These are phyloP conservation scores for Plasmodium vinckei DNA, from an alignment of 169 alveolate species.

Conservation along the genomic window DNA sequence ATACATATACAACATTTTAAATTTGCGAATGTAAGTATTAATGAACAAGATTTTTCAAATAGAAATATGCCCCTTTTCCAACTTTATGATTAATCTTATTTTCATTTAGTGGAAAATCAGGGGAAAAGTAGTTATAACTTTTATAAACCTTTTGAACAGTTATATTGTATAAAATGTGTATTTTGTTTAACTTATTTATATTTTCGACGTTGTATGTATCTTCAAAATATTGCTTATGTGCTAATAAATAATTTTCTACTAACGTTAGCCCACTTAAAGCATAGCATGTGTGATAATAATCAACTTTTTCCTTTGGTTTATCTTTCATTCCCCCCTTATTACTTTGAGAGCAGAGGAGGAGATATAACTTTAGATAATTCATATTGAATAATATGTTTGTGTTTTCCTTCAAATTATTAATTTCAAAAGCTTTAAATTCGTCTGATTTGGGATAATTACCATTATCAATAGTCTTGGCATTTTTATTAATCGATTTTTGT, in stretches of 20 bases:
- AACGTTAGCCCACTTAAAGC: constrained; percentile 92
- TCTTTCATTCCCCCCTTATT: constrained; percentile 94
- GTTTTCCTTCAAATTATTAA: constrained; percentile 74
- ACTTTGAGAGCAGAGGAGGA: constrained; percentile 82
- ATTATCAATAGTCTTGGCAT: constrained; percentile 67
- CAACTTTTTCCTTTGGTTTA: constrained; percentile 96
- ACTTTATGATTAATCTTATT: constrained; percentile 42
- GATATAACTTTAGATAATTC: constrained; percentile 72
- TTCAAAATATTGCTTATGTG: not conserved
- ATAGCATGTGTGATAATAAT: constrained; percentile 96
- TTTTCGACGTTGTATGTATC: constrained; percentile 7
- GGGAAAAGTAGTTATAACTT: constrained; percentile 69
- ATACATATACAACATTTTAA: not conserved
- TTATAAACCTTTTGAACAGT: constrained; percentile 61
- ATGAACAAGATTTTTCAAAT: constrained; percentile 47
- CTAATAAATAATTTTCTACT: constrained; percentile 47
- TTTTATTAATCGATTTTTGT: constrained; percentile 73
- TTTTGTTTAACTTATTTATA: constrained; percentile 44
- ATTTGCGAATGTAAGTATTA: not conserved
- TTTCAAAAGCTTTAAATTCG: constrained; percentile 6
- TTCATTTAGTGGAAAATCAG: constrained; percentile 33
- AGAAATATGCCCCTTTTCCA: constrained; percentile 73
- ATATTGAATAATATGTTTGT: constrained; percentile 77
- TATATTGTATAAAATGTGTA: constrained; percentile 64
- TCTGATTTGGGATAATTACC: not conserved